Base-by-base conservation (phyloP, 2,329 filamentous ascomycete genomes). In the Cladobotryum protrusum region DNA sequence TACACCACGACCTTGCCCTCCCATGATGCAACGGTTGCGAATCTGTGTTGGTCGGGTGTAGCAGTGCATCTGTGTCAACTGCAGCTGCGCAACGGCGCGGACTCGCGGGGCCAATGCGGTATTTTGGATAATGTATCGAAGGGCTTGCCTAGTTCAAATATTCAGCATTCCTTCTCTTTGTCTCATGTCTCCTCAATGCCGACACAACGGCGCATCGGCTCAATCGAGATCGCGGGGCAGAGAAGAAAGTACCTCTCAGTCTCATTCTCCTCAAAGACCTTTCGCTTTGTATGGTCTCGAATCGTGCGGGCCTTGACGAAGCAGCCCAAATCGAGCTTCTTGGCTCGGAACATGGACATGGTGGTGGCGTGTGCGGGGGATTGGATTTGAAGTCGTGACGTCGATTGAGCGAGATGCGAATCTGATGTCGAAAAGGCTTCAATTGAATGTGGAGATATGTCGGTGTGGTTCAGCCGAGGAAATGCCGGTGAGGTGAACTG, bases 1-100 rank as follows among this genome's bases (percentile, higher is more conserved):
- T n/a, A 99, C 78, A 85, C 90, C 89, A 59, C 89, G 80, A 15
- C 86, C 86, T 67, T 89, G 90, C n/a, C 93, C 93, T 57, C 90
- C 90, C 67, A 92, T 80, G 47, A 95, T 85, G 74, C 93, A 99
- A 59, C 93, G 77, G 72, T 96, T 97, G 68, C 86, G 85, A 68
- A 99, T 91, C 76, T 96, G 91, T 45, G 92, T 96, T 52, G 89
- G 83, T 54, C 91, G 81, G 34, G 93, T 97, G 72, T 97, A 97
- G 75, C 82, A 84, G 74, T 96, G 91, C 92, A 97, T 96, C 72
- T 95, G 86, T 3, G 86, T 83, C 57, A 99, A 77, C 72, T 97
- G 86, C 50, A 99, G 81, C 74, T 97, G 92, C 39, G 93, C 93
- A 67, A 95, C 87, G 54, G 89, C 89, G 62, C 95, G 87, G 46